These are phyloP conservation scores for Saksenaea vasiformis DNA, from an alignment of 371 early-diverging fungal genomes.

Conservation along the genomic window DNA sequence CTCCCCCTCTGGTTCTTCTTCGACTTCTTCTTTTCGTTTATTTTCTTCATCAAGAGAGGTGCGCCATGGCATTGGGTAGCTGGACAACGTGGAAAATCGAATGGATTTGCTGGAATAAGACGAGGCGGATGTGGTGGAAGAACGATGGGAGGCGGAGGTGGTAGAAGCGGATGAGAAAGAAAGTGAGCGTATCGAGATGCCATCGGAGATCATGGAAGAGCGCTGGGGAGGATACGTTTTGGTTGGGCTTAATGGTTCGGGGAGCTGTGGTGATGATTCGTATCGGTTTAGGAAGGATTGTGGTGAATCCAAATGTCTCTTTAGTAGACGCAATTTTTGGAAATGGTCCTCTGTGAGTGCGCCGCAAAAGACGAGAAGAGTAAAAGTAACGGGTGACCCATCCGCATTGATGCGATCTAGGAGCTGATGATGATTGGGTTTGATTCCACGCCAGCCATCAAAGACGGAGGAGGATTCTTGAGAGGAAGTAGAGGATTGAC, in stretches of 20 bases:
- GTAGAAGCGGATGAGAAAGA: slow-evolving; percentile 5
- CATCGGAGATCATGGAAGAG: not conserved
- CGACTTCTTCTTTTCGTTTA: not conserved
- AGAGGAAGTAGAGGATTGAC: not conserved
- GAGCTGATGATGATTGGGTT: slow-evolving; percentile 28
- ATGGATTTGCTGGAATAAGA: not conserved
- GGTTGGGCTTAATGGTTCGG: not conserved
- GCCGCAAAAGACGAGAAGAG: slow-evolving; percentile 38
- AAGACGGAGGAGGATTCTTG: not conserved
- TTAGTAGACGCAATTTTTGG: slow-evolving; percentile 12
- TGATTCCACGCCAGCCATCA: slow-evolving; percentile 39
- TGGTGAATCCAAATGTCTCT: slow-evolving; percentile 24
- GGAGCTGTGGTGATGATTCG: slow-evolving; percentile 9
- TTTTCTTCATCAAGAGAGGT: not conserved
- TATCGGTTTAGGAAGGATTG: slow-evolving; percentile 32
- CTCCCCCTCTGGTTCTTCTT: not conserved
- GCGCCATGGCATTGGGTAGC: not conserved
- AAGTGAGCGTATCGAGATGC: slow-evolving; percentile 8
- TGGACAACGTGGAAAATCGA: slow-evolving; percentile 8
- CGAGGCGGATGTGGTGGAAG: slow-evolving; percentile 12
- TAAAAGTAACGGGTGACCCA: slow-evolving; percentile 22
- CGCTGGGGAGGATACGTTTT: not conserved
- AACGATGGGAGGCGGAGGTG: slow-evolving; percentile 1
- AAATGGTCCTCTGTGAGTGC: slow-evolving; percentile 20
- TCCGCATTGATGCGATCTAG: slow-evolving; percentile 23